Evolutionary conservation across 2,329 filamentous ascomycete species (phyloP), one percentile per base, ranked within the genome.

Genomic region (Pseudogymnoascus sp.): DNA sequence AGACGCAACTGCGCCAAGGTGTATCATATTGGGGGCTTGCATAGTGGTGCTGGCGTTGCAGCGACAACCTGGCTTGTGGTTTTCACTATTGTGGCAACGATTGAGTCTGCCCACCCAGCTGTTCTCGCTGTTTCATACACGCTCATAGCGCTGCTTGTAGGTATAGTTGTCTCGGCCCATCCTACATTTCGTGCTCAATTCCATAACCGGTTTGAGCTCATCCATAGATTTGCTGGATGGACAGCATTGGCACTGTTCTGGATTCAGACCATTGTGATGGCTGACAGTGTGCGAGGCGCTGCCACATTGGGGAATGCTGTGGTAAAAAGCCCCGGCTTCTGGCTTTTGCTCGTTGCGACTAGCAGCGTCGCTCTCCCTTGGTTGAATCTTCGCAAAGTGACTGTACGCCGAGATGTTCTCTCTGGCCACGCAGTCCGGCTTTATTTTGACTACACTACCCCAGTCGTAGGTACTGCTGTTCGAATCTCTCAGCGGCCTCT

Each of bases 151-250:
- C 76, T 90, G 58, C 77, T 89, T 65, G 67, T 82, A 61, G 68
- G 75, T 38, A 86, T 91, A 68, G 77, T 88, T 58, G 73, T 76
- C 53, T 81, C 84, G 59, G 85, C 89, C 1, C 80, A 86, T 70
- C 88, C 89, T 2, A 70, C 72, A 8, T 77, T 91, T 66, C 83
- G 89, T 20, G 76, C 78, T 66, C 80, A 77, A 53, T 77, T 80
- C 64, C 88, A 91, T 75, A 82, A 91, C 72, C 72, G 79, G 61
- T 91, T 90, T 69, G 89, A 91, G 74, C 74, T 82, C 57, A 81
- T 81, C 53, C 89, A 91, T 73, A 85, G 88, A 57, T 91, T 88
- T 71, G 80, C 80, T 4, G 88, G 87, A n/a, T 91, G 88, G 88
- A 77, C 80, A 9, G 77, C 83, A 8, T 76, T 91, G 5, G 76